A percentile compares a stretch with the other conserved stretches of the same genome.
phyloP scores from a whole-genome alignment of 345 rosid species.

The Adansonia digitata region DNA sequence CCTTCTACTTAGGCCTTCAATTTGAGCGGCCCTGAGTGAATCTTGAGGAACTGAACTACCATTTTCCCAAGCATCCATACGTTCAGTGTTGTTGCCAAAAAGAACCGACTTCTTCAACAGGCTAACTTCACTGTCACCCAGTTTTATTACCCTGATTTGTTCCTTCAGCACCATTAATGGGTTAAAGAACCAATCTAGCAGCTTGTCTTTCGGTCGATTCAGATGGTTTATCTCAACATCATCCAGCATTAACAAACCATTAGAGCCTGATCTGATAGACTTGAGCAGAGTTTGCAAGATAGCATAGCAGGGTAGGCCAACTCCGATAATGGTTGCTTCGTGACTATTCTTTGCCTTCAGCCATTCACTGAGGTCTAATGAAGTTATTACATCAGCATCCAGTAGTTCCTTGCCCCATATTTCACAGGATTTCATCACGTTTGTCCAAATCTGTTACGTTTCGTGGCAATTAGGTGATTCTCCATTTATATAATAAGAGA shows the following conservation, averaged over 20 bases:
- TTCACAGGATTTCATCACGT: constrained; percentile 52
- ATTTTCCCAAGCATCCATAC: constrained; percentile 62
- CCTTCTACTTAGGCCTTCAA: constrained; percentile 85
- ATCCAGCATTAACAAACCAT: constrained; percentile 55
- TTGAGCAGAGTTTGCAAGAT: constrained; percentile 46
- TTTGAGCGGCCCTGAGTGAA: constrained; percentile 66
- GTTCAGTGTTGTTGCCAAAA: constrained; percentile 41
- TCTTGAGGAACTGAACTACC: constrained; percentile 40
- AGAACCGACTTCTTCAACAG: constrained; percentile 60
- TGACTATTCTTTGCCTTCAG: constrained; percentile 45
- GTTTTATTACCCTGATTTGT: constrained; percentile 51
- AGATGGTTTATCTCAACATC: constrained; percentile 54
- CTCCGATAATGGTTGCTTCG: constrained; percentile 41
- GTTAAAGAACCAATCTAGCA: constrained; percentile 73
- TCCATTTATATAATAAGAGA: background rate
- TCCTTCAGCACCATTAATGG: constrained; percentile 72
- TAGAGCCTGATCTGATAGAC: constrained; percentile 60
- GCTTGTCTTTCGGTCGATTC: constrained; percentile 68
- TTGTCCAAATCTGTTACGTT: constrained; percentile 48
- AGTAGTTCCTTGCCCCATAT: constrained; percentile 63
- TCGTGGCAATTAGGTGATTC: background rate
- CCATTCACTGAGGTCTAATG: constrained; percentile 44
- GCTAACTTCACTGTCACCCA: constrained; percentile 53
- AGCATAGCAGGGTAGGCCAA: constrained; percentile 64
- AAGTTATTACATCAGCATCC: constrained; percentile 43